Evolutionary conservation across 176 grass and related monocot species (phyloP).

Genomic region (Poa annua): DNA sequence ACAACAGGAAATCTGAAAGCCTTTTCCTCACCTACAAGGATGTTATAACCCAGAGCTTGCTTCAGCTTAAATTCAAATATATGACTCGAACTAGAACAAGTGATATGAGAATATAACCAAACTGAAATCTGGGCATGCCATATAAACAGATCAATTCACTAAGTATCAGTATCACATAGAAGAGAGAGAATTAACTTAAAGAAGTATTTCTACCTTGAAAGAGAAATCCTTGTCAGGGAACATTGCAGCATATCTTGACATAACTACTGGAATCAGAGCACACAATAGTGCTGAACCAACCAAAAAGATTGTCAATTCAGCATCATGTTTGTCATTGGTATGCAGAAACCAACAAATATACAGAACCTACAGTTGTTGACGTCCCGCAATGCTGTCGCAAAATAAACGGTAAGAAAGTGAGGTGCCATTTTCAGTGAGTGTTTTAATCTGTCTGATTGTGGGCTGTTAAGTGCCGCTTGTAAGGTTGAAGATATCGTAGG

Average conservation of each 20-base stretch:
- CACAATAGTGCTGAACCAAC: conserved; percentile 79
- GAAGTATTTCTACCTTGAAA: conserved; percentile 64
- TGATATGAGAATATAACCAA: conserved; percentile 25
- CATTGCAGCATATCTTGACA: conserved; percentile 91
- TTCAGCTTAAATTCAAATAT: conserved; percentile 30
- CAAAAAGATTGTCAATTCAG: conserved; percentile 44
- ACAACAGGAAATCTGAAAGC: conserved; percentile 85
- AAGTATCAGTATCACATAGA: conserved; percentile 21
- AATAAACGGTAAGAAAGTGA: conserved; percentile 71
- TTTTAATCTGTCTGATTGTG: conserved; percentile 75
- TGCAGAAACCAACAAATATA: conserved; percentile 35
- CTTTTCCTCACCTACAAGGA: conserved; percentile 75
- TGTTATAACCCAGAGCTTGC: conserved; percentile 29
- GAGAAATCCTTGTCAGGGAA: conserved; percentile 95
- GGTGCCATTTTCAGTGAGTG: conserved; percentile 81
- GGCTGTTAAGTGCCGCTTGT: conserved; percentile 63
- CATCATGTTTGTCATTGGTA: conserved; percentile 33
- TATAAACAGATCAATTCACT: conserved; percentile 14
- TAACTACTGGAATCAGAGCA: conserved; percentile 85
- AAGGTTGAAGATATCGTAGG: conserved; percentile 79
- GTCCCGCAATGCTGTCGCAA: conserved; percentile 65
- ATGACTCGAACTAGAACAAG: conserved; percentile 10
- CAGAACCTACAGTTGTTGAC: conserved; percentile 71
- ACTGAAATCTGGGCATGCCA: neutral
- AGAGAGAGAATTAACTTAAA: neutral